A percentile compares a stretch with the other conserved stretches of the same genome.
phyloP scores from a whole-genome alignment of 805 yeast genomes.

The Kazachstania martiniae region DNA sequence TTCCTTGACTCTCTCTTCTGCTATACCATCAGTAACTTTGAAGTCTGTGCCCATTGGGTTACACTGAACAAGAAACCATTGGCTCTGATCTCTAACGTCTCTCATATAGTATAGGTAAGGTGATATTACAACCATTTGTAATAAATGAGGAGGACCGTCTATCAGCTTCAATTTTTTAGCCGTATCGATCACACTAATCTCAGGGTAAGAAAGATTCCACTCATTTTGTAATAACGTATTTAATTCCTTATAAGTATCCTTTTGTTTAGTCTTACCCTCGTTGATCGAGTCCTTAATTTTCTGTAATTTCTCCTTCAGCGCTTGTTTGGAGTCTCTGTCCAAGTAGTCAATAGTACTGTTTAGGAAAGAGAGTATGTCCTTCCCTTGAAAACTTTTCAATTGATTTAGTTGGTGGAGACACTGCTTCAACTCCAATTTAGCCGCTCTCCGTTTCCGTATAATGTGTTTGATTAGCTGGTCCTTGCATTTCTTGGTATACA shows the following conservation, averaged over 20 bases:
- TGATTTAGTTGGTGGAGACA: conserved; percentile 14
- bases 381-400: conserved; percentile 25
- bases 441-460: conserved; percentile 13
- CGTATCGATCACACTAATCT: conserved; percentile 13
- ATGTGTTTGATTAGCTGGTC: conserved; percentile 19
- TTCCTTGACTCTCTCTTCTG: conserved; percentile 12
- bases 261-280: conserved; percentile 8
- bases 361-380: conserved; percentile 19
- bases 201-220: conserved; percentile 24
- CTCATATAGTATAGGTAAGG: conserved; percentile 21
- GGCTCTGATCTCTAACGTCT: conserved; percentile 5
- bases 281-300: conserved; percentile 2
- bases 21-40: conserved; percentile 9
- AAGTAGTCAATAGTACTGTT: conserved; percentile 22
- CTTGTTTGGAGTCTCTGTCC: conserved; percentile 6
- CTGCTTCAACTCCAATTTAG: conserved; percentile 11
- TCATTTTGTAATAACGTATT: conserved; percentile 18
- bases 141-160: conserved; percentile 18
- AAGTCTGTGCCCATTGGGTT: conserved; percentile 10
- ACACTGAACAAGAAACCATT: conserved; percentile 15
- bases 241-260: conserved; percentile 21
- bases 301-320: conserved; percentile 8
- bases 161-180: conserved; percentile 19
- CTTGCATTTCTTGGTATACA: conserved; percentile 21
- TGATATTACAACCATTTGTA: conserved; percentile 20